Percentiles rank a stretch among this genome's conserved stretches.
Evolutionary conservation across 192 early-diverging fungal genomes (phyloP).

Genomic region (Jimgerdemannia lactiflua): DNA sequence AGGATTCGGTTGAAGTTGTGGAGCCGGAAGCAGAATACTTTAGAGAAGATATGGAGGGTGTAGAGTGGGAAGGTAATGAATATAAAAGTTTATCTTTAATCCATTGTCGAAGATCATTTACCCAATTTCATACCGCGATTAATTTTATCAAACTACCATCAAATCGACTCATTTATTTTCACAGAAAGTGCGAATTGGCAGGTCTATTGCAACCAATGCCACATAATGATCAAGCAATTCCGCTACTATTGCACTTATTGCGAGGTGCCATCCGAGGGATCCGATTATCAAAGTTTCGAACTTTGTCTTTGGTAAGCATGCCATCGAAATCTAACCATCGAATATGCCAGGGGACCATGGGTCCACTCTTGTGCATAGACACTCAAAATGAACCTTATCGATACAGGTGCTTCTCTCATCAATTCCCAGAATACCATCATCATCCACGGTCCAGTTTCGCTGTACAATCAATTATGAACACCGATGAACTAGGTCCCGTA

Average conservation of each 20-base stretch:
- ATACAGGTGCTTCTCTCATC: conserved; percentile 63
- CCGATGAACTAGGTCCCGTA: conserved; percentile 43
- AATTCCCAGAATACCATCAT: conserved; percentile 66
- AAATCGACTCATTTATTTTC: not conserved
- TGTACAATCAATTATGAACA: conserved; percentile 59
- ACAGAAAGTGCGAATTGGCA: conserved; percentile 43
- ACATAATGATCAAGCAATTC: conserved; percentile 74
- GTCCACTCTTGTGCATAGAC: not conserved
- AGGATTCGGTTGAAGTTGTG: not conserved
- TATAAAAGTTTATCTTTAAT: too few species aligned
- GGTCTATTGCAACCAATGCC: conserved; percentile 78
- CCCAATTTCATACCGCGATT: conserved; percentile 3
- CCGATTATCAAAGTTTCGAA: conserved; percentile 69
- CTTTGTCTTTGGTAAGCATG: conserved; percentile 52
- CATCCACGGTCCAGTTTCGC: conserved; percentile 85
- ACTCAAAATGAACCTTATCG: conserved; percentile 9
- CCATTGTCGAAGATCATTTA: too few species aligned
- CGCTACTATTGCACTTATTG: conserved; percentile 85
- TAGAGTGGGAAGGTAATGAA: conserved; percentile 8
- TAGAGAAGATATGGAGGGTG: conserved; percentile 7
- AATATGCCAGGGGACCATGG: not conserved
- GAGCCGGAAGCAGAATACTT: conserved; percentile 15
- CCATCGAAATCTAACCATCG: not conserved
- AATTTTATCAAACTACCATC: not conserved
- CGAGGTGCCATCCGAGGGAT: conserved; percentile 63